Base-by-base conservation (phyloP, 352 stramenopile genomes). In the Phytophthora citrophthora region DNA sequence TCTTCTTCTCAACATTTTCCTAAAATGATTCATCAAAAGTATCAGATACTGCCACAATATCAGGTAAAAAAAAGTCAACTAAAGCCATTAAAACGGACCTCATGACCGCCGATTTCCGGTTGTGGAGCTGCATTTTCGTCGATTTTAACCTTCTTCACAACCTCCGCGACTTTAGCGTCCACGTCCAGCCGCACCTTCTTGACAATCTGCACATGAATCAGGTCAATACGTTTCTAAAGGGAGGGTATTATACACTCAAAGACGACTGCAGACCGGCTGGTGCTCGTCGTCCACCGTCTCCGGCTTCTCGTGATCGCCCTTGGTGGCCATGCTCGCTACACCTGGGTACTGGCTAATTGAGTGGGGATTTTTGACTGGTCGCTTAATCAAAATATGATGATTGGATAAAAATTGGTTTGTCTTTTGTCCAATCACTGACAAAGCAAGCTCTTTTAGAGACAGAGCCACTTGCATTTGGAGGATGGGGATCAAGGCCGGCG, bases 291-390 rank as follows among this genome's bases (percentile, higher is more conserved):
- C 59, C 49, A 84, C 69, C 16, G 67, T 73, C 61, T 88, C 77
- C 24, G 83, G 83, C 72, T 93, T 93, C 64, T 93, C 83, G 78
- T 90, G 83, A 47, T 83, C 81, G 55, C 86, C 70, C 67, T 88
- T 87, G 40, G 77, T 89, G 54, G 83, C 80, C 83, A 93, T 93
- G 53, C 31, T 40, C 20, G 38, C 54, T 39, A 41, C 40, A 23
- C 29, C 45, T 49, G 12, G 15, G n/a, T 16, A 29, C 41, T 48
- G 5, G 26, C 45, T 45, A 60, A 61, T 59, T 53, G 60, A 46
- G 31, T 48, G 57, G 39, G 59, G 58, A 43, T 18, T 70, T 72
- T 66, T 61, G 60, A 68, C 65, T 66, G 54, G 62, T 69, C 53
- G 63, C 43, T 74, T 29, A 29, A 29, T 29, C 26, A 47, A 36